Base-by-base conservation (phyloP, 2,329 filamentous ascomycete genomes). In the Diaporthe helianthi region DNA sequence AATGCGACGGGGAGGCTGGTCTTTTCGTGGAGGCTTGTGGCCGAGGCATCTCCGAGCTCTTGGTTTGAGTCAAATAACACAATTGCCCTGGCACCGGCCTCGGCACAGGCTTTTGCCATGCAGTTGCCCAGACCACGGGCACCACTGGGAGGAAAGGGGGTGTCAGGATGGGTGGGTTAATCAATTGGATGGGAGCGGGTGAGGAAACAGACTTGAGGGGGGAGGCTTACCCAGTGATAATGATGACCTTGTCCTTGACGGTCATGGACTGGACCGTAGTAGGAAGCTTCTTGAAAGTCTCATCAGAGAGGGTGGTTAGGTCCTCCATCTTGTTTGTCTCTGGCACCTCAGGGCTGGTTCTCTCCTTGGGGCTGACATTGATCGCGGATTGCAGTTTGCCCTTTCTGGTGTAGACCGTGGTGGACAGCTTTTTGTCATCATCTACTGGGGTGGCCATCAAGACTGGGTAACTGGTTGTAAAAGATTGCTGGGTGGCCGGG, bases 61-160 rank as follows among this genome's bases (percentile, higher is more conserved):
- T 92, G 88, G 83, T 93, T 92, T 73, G 91, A 89, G 75, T 94
- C 92, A 76, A 94, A 89, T 77, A 94, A 92, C 76, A 90, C 86
- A 67, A 94, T 86, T 61, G 89, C 89, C 81, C 90, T 89, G 61
- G 91, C 89, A 69, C 92, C 92, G 65, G 90, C 91, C 81, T 94
- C 92, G 60, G 90, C 89, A 73, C 92, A 90, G 68, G 91, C 92
- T 71, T 90, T 88, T 58, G 92, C 91, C 90, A 94, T 94, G 82
- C 91, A 86, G 85, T 92, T 92, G 61, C 92, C 92, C 7, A 94
- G 84, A 76, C 92, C 92, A 75, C 92, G 90, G 72, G 91, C 92
- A 78, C 90, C 92, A 76, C 91, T 91, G 71, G 1, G 13, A 19
- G 36, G 13, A 12, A 1, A 15, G n/a, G 13, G 5, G 17, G 19